A percentile compares a stretch with the other conserved stretches of the same genome.
These are phyloP conservation scores for Serendipita sp. DNA, from an alignment of 768 basidiomycete genomes.

Conservation along the genomic window DNA sequence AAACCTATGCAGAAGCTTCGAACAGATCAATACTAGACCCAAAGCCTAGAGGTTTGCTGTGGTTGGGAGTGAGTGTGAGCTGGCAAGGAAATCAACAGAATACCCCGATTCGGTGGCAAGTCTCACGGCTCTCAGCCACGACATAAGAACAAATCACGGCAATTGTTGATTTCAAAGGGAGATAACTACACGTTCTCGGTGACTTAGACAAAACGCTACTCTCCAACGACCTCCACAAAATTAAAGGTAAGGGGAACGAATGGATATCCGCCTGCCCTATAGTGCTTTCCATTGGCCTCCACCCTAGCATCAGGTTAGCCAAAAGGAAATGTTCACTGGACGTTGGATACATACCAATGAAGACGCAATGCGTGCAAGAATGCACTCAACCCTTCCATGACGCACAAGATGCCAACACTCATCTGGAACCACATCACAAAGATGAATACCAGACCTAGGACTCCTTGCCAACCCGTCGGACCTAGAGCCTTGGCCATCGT, in stretches of 20 bases:
- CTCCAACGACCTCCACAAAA: not conserved
- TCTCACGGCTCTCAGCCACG: not conserved
- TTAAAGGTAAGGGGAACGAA: not conserved
- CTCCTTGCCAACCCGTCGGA: constrained; percentile 23
- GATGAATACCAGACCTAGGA: constrained; percentile 47
- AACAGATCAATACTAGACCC: no score
- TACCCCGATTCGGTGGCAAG: not conserved
- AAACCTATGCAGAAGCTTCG: no score
- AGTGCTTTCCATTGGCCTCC: constrained; percentile 94
- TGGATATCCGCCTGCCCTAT: constrained; percentile 65
- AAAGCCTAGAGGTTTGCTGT: not conserved
- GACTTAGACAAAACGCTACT: not conserved
- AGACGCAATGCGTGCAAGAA: constrained; percentile 92
- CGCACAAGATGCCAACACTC: constrained; percentile 67
- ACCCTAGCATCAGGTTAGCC: constrained; percentile 27
- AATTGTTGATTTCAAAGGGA: constrained; percentile 9
- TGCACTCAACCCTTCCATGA: constrained; percentile 96
- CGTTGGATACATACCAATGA: constrained; percentile 47
- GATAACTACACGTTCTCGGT: not conserved
- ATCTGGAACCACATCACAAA: constrained; percentile 67
- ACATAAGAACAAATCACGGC: not conserved
- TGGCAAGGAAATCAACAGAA: not conserved
- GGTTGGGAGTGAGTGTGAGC: constrained; percentile 4
- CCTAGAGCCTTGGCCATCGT: constrained; percentile 37
- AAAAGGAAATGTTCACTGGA: constrained; percentile 1